Conservation (phyloP, 345 rosid species). For the Erysimum cheiranthoides region DNA sequence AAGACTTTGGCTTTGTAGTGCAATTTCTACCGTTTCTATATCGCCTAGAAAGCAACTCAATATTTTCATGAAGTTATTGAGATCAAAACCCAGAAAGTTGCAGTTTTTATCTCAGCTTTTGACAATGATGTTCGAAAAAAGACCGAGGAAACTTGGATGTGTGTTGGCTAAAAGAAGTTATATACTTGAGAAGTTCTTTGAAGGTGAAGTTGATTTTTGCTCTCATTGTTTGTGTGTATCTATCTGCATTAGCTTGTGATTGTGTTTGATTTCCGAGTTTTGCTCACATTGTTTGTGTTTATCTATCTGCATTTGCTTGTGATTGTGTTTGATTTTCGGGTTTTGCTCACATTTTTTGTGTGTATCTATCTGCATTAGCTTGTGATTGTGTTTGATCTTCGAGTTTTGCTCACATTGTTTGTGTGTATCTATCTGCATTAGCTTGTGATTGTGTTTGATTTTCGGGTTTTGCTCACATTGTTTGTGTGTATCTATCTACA, state of each 20-base stretch:
- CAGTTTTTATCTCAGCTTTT: conserved; percentile 67
- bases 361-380: not conserved
- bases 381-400: not conserved
- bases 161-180: conserved; percentile 66
- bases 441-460: not conserved
- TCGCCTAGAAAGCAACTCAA: conserved; percentile 56
- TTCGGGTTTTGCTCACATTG: too few species aligned
- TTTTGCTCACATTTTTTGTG: too few species aligned
- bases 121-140: conserved; percentile 64
- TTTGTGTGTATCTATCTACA: too few species aligned
- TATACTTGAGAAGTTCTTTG: conserved; percentile 74
- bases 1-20: conserved; percentile 78
- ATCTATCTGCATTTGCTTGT: too few species aligned
- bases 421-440: not conserved
- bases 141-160: conserved; percentile 57
- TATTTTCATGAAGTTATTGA: conserved; percentile 62
- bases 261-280: not conserved
- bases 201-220: conserved; percentile 51
- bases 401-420: not conserved
- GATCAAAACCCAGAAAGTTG: conserved; percentile 49
- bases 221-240: not conserved
- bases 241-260: not conserved
- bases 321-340: too few species aligned
- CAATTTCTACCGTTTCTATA: conserved; percentile 53
- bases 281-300: too few species aligned